These are phyloP conservation scores for Candida fluviatilis DNA, from an alignment of 805 yeast genomes.

Conservation along the genomic window DNA sequence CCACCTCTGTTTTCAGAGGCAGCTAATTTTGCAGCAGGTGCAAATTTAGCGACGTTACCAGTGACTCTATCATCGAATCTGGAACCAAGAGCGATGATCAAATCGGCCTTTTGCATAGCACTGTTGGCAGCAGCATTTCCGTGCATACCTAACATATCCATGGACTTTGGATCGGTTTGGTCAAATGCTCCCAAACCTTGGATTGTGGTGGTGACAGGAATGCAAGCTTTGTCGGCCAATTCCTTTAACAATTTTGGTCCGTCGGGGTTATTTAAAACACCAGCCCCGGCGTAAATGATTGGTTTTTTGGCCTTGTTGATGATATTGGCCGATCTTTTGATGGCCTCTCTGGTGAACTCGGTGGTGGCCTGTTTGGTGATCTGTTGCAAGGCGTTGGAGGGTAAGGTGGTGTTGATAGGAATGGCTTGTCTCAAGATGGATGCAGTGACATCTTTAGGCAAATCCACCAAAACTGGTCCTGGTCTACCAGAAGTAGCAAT, in stretches of 20 bases:
- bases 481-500: conserved; percentile 96
- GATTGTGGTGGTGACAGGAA: conserved; percentile 94
- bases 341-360: conserved; percentile 70
- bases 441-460: conserved; percentile 97
- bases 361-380: conserved; percentile 67
- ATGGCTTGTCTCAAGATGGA: conserved; percentile 82
- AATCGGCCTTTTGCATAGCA: conserved; percentile 91
- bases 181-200: conserved; percentile 95
- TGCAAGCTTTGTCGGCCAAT: conserved; percentile 83
- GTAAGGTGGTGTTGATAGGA: conserved; percentile 74
- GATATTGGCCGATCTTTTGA: conserved; percentile 71
- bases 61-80: conserved; percentile 99
- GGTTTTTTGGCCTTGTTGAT: conserved; percentile 85
- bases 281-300: conserved; percentile 87
- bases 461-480: conserved; percentile 95
- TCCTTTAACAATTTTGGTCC: conserved; percentile 79
- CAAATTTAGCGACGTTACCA: conserved; percentile 77
- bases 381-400: conserved; percentile 65
- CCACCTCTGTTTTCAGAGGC: conserved; percentile 90
- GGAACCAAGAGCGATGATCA: conserved; percentile 92
- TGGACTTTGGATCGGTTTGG: conserved; percentile 82
- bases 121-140: conserved; percentile 93
- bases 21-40: conserved; percentile 89
- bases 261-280: conserved; percentile 72
- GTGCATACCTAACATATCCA: conserved; percentile 98